Base-by-base conservation (phyloP, 345 rosid species). In the Toxicodendron radicans region DNA sequence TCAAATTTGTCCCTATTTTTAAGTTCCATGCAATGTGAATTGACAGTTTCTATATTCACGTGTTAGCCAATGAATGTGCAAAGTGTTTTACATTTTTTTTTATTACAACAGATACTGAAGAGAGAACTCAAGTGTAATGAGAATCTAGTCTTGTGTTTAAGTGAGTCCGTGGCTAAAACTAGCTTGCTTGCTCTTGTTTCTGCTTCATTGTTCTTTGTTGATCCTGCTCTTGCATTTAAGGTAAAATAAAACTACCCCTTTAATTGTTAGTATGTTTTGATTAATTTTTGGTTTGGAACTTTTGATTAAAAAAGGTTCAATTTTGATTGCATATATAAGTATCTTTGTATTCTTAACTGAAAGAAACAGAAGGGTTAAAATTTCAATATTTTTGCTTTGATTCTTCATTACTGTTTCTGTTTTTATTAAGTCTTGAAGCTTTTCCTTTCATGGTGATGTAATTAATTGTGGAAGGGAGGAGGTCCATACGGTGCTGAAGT, bases 401-500 rank as follows among this genome's bases (percentile, higher is more conserved):
- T 35, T 3, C 7, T 35, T 35, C 38, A 2, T 35, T 35, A 38
- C 43, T 38, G 9, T 38, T 21, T 51, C 33, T 70, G 18, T 13
- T 20, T 20, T 24, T 12, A 38, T 30, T 10, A 43, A 58, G 41
- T 60, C n/a, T 10, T 33, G 18, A 23, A 45, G 1, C 12, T 27
- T 27, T 0, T 14, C 16, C 41, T 52, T 17, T 21, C 9, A 5
- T 70, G 38, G 58, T 72, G 27, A 54, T 75, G 59, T 75, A 6
- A 38, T 4, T 77, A 35, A 72, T 74, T 76, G 59, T 74, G 27
- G 38, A 74, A 92, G 99, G 97, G 97, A 32, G 97, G 99, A 76
- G 99, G 97, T 32, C 99, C 97, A 0, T 95, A 92, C 64, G 97
- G 97, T 70, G 71, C 89, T 64, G 99, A 78, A 79, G 99, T 95